Conservation (phyloP, 2,329 filamentous ascomycete genomes). For the Aspergillus intermedius region DNA sequence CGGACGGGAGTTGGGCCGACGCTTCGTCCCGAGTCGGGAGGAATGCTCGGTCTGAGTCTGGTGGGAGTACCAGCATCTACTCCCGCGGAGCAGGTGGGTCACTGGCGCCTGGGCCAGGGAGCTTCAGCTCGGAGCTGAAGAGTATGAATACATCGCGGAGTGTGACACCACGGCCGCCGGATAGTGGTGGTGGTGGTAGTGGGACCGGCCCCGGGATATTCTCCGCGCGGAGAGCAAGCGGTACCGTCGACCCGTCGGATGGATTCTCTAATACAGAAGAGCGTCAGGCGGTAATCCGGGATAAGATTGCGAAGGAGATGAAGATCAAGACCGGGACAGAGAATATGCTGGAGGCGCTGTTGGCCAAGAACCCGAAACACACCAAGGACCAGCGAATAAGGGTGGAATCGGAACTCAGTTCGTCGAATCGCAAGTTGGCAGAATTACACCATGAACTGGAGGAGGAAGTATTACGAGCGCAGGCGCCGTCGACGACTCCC, state of each 20-base stretch:
- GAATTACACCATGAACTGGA: constrained; percentile 55
- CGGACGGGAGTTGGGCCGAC: constrained; percentile 34
- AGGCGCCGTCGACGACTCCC: constrained; percentile 47
- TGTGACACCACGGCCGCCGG: constrained; percentile 50
- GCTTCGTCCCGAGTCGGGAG: constrained; percentile 24
- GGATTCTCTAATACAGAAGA: constrained; percentile 60
- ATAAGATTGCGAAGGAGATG: constrained; percentile 86
- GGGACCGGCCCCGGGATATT: background rate
- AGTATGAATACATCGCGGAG: constrained; percentile 59
- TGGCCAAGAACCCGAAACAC: constrained; percentile 92
- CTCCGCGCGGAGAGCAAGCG: constrained; percentile 39
- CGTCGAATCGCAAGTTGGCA: constrained; percentile 68
- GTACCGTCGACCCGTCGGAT: constrained; percentile 53
- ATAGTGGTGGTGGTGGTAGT: constrained; percentile 20
- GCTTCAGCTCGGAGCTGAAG: constrained; percentile 82
- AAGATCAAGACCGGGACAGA: constrained; percentile 98
- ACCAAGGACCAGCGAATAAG: constrained; percentile 73
- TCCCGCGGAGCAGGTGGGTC: constrained; percentile 56
- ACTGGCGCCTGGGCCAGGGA: constrained; percentile 68
- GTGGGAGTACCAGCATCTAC: constrained; percentile 55
- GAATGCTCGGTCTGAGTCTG: constrained; percentile 49
- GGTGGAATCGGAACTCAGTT: constrained; percentile 82
- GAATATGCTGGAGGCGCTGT: constrained; percentile 91
- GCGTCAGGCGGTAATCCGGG: constrained; percentile 66
- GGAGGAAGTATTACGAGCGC: constrained; percentile 53